phyloP scores from a whole-genome alignment of 2,329 filamentous ascomycete genomes.

The Pseudonectria buxi region DNA sequence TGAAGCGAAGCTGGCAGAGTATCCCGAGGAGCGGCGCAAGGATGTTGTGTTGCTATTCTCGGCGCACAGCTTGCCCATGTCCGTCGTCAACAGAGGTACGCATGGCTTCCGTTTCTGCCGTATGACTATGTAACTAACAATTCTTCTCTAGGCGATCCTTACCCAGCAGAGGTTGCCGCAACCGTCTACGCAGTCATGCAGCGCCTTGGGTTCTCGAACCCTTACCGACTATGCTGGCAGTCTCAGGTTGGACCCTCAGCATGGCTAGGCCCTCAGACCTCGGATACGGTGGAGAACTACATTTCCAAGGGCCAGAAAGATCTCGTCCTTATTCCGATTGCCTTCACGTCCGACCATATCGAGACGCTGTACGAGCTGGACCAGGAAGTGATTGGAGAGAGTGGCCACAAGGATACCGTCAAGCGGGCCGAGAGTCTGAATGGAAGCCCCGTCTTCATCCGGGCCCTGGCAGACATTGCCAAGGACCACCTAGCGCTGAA shows the following conservation, averaged over 20 bases:
- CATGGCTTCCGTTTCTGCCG: neutral
- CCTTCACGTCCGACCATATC: slow-evolving; percentile 98
- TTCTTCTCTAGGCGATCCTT: slow-evolving; percentile 68
- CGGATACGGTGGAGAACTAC: slow-evolving; percentile 79
- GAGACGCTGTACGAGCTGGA: slow-evolving; percentile 95
- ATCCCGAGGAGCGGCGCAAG: slow-evolving; percentile 72
- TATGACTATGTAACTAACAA: slow-evolving; percentile 19
- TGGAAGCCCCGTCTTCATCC: slow-evolving; percentile 82
- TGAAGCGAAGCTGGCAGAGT: slow-evolving; percentile 74
- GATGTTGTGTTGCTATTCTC: slow-evolving; percentile 87
- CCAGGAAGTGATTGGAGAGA: slow-evolving; percentile 88
- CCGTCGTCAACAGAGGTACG: slow-evolving; percentile 82
- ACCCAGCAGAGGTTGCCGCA: slow-evolving; percentile 89
- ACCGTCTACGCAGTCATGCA: slow-evolving; percentile 98
- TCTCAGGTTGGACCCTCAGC: slow-evolving; percentile 93
- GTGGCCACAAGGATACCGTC: slow-evolving; percentile 67
- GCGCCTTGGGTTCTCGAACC: slow-evolving; percentile 77
- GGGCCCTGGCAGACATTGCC: slow-evolving; percentile 81
- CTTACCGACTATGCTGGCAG: slow-evolving; percentile 94
- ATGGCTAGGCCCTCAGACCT: slow-evolving; percentile 93
- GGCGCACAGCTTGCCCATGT: slow-evolving; percentile 94
- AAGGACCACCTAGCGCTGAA: slow-evolving; percentile 69
- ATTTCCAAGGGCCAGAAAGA: slow-evolving; percentile 88
- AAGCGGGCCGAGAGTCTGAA: slow-evolving; percentile 92
- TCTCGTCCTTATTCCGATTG: slow-evolving; percentile 85